Evolutionary conservation across 345 rosid genomes (phyloP), one percentile per base, ranked within the genome.

Genomic region (Isatis tinctoria): DNA sequence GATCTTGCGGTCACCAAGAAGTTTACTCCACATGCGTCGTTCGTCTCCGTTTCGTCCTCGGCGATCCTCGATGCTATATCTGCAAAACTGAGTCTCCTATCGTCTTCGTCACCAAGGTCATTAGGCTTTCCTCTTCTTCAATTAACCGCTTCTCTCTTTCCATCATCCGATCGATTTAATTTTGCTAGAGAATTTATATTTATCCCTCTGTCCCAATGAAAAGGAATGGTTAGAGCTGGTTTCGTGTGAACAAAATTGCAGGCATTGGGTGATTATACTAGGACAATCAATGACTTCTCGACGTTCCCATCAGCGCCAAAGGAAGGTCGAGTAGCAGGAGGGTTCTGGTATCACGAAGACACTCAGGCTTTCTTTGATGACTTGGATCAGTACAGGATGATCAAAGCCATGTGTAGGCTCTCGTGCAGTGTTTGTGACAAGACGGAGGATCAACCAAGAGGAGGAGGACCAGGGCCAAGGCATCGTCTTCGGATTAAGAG

Each of bases 201-300:
- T 37, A 10, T 4, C 40, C 18, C 18, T 45, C 14, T 17, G 10
- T 40, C 8, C 9, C 36, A 70, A 58, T 69, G 12, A 37, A 1
- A 26, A 26, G 5, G 33, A 39, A 10, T 67, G 72, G 22, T 8
- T 56, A 47, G 30, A 54, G 4, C 36, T 28, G 27, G 30, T 2
- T 45, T 26, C 6, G n/a, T n/a, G 2, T 36, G 49, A 10, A 12
- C 22, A 4, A 1, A 20, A 3, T 27, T 81, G 65, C 74, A 95
- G 99, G 98, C 96, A 40, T 80, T 92, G 75, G 99, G 98, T 67
- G 93, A 90, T 73, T 96, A 87, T 68, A 96, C 97, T 6, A 87
- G 86, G 86, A 87, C 85, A 86, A 88, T 96, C 71, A 88, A 72
- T 79, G 97, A 96, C 76, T 96, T 96, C 59, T 75, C 94, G 12